A percentile compares a stretch with the other conserved stretches of the same genome.
Evolutionary conservation across 192 early-diverging fungal species (phyloP).

Genomic region (Coemansia sp.): DNA sequence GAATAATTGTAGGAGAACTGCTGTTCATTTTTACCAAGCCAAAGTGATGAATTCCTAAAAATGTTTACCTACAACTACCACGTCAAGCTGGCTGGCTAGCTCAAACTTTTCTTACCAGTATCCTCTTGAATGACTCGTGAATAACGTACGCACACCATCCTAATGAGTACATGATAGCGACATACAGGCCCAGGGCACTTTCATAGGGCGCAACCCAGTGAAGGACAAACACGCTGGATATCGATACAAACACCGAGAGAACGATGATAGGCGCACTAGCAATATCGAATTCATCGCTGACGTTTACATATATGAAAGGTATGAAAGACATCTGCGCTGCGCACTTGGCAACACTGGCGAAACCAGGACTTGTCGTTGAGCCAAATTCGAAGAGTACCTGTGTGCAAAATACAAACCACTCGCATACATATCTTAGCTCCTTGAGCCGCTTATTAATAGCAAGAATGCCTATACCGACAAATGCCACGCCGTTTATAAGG

Average conservation of each 20-base stretch:
- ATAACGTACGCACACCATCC: not conserved
- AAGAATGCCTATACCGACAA: not conserved
- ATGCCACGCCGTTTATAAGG: not conserved
- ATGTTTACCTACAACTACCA: not conserved
- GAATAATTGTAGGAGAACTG: too few species aligned
- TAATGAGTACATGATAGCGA: not conserved
- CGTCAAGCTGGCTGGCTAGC: not conserved
- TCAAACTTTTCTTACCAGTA: not conserved
- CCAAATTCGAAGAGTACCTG: not conserved
- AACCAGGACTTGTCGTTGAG: not conserved
- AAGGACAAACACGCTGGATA: not conserved
- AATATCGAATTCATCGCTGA: not conserved
- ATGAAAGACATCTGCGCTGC: not conserved
- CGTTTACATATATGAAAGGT: not conserved
- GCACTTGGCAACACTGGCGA: not conserved
- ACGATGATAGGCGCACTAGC: not conserved
- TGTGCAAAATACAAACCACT: not conserved
- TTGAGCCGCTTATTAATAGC: not conserved
- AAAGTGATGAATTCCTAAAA: not conserved
- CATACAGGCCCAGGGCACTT: not conserved
- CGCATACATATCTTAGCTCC: not conserved
- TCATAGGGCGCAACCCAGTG: not conserved
- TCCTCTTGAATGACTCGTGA: not conserved
- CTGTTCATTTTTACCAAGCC: too few species aligned
- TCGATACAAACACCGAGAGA: not conserved